These are phyloP conservation scores for Eucalyptus regnans DNA, from an alignment of 345 rosid genomes.

Conservation along the genomic window DNA sequence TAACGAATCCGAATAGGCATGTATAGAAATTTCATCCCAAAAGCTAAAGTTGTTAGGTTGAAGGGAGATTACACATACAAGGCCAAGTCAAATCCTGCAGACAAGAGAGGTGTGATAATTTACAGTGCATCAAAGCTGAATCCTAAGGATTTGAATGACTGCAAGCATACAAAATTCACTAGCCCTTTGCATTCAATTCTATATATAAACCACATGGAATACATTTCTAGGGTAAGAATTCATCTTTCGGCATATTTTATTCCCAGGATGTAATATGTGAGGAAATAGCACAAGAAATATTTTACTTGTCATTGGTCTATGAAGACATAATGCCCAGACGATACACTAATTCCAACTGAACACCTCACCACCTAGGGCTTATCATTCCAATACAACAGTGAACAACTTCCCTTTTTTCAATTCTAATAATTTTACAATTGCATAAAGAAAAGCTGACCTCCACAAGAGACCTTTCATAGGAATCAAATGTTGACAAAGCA, in stretches of 20 bases:
- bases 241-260: background rate
- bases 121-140: background rate
- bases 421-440: background rate
- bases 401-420: background rate
- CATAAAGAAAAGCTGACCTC: conserved; percentile 35
- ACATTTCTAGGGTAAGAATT: background rate
- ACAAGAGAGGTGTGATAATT: background rate
- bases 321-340: background rate
- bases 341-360: background rate
- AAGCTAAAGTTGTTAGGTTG: background rate
- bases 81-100: background rate
- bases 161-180: background rate
- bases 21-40: background rate
- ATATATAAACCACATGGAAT: background rate
- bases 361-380: background rate
- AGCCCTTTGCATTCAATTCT: background rate
- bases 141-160: background rate
- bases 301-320: background rate
- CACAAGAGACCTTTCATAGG: conserved; percentile 69
- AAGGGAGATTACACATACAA: background rate
- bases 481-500: conserved; percentile 51
- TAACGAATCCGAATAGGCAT: background rate
- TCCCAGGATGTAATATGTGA: background rate
- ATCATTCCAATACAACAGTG: background rate
- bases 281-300: background rate